Conservation (phyloP, 768 basidiomycete genomes). For the Mycena filopes region DNA sequence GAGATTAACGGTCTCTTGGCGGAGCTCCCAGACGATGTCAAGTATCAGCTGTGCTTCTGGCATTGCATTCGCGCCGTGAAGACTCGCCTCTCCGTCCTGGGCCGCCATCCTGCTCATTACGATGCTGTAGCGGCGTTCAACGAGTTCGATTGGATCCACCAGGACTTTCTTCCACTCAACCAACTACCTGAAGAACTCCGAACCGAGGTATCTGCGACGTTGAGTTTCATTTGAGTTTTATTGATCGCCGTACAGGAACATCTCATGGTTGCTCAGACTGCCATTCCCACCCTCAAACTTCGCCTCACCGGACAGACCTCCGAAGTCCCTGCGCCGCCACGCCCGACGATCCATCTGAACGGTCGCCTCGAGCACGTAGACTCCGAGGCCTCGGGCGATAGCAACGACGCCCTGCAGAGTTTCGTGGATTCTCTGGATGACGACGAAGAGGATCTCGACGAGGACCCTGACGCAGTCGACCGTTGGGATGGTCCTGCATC, state of each 20-base stretch:
- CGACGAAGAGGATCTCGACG: constrained; percentile 5
- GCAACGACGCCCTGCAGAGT: not conserved
- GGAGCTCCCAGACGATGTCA: not conserved
- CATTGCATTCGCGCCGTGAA: not conserved
- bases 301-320: constrained; percentile 4
- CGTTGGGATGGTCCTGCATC: constrained; percentile 34
- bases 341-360: constrained; percentile 9
- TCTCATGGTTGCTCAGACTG: constrained; percentile 8
- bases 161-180: constrained; percentile 1
- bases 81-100: not conserved
- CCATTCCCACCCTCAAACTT: constrained; percentile 7
- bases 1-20: not conserved
- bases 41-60: not conserved
- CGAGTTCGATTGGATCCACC: constrained; percentile 9
- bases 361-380: not conserved
- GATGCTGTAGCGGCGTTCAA: not conserved
- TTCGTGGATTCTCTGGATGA: constrained; percentile 8
- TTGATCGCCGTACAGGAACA: not conserved
- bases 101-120: not conserved
- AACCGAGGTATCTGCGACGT: not conserved
- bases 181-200: not conserved
- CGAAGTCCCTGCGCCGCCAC: constrained; percentile 4
- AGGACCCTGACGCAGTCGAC: not conserved
- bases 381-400: not conserved
- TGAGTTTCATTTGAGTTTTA: not conserved